Conservation (phyloP, 2,329 filamentous ascomycete species). For the Ilyonectria sp. region DNA sequence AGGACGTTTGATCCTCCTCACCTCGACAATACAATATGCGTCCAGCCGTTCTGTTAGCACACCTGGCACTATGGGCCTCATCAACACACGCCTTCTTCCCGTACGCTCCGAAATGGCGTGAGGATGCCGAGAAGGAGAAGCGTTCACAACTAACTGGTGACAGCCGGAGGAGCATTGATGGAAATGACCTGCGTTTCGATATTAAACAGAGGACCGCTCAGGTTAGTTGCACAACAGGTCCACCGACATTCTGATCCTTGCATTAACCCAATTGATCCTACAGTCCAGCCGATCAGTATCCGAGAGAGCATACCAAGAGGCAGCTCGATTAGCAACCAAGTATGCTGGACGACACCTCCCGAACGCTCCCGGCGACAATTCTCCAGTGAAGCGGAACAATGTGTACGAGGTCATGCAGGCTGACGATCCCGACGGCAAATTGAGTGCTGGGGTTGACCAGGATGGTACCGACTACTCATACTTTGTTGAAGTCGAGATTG, state of each 20-base stretch:
- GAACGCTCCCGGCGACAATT: conserved; percentile 19
- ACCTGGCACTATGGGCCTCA: conserved; percentile 64
- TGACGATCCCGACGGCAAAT: conserved; percentile 58
- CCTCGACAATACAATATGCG: conserved; percentile 56
- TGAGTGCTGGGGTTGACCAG: conserved; percentile 72
- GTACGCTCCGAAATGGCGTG: conserved; percentile 57
- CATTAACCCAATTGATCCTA: conserved; percentile 33
- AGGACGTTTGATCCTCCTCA: conserved; percentile 26
- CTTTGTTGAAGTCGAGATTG: conserved; percentile 71
- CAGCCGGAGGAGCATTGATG: conserved; percentile 45
- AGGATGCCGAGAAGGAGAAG: conserved; percentile 47
- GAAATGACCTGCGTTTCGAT: conserved; percentile 55
- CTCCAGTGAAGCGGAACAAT: conserved; percentile 59
- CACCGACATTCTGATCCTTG: conserved; percentile 19
- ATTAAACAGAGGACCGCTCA: conserved; percentile 56
- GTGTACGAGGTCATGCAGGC: conserved; percentile 65
- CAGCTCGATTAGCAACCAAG: conserved; percentile 58
- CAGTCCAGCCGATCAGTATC: conserved; percentile 53
- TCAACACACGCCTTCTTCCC: conserved; percentile 64
- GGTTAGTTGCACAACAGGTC: conserved; percentile 47
- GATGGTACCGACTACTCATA: conserved; percentile 78
- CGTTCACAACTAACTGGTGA: conserved; percentile 25
- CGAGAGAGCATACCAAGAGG: conserved; percentile 57
- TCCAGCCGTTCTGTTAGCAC: conserved; percentile 56
- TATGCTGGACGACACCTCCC: conserved; percentile 48